Percentiles rank a stretch among this genome's conserved stretches.
Evolutionary conservation across 78 protist genomes (phyloP).

Genomic region (Dictyostelium firmibasis): DNA sequence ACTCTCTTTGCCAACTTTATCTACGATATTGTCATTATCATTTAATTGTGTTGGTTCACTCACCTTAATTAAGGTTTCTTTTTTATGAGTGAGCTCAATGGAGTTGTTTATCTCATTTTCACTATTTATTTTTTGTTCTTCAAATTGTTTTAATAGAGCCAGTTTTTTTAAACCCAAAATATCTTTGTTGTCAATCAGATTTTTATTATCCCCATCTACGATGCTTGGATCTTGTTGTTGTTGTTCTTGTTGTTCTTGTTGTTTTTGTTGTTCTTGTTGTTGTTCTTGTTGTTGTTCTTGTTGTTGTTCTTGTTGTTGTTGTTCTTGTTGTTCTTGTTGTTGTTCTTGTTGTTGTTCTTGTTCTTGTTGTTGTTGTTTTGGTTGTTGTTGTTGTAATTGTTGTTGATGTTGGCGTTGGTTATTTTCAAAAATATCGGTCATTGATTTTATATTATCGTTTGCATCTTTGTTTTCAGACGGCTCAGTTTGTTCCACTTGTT

Average conservation of each 20-base stretch:
- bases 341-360: neutral
- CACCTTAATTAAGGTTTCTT: no score
- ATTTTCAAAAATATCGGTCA: neutral
- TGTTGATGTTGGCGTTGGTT: neutral
- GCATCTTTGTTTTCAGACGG: neutral
- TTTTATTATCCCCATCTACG: neutral
- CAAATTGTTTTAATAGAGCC: neutral
- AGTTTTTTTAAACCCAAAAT: neutral
- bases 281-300: neutral
- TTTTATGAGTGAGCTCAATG: neutral
- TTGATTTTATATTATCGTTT: neutral
- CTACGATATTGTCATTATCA: neutral
- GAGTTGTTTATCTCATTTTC: neutral
- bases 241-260: neutral
- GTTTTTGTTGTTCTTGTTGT: neutral
- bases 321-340: neutral
- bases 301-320: neutral
- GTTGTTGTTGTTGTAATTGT: neutral
- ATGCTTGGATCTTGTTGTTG: neutral
- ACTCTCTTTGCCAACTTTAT: neutral
- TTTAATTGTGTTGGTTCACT: neutral
- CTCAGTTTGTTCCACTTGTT: neutral
- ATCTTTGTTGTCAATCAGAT: neutral
- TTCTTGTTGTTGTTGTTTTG: neutral
- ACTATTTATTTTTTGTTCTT: neutral